Evolutionary conservation across 2,329 filamentous ascomycete genomes (phyloP).

Genomic region (Stagonosporopsis cucurbitacearum): DNA sequence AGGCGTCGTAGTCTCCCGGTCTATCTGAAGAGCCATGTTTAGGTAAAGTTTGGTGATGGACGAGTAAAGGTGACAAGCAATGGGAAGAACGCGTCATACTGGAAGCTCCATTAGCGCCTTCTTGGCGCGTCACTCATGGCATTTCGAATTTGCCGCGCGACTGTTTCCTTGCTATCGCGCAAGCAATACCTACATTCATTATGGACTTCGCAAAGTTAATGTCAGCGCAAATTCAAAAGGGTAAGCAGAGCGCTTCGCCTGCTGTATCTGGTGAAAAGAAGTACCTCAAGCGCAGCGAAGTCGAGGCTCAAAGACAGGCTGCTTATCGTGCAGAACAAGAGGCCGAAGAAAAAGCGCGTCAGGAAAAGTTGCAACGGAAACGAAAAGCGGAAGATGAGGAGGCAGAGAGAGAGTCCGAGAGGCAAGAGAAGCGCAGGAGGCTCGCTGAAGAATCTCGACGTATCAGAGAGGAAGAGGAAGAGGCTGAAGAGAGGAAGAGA

Average conservation of each 20-base stretch:
- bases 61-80: neutral
- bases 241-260: conserved; percentile 61
- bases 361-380: conserved; percentile 75
- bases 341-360: conserved; percentile 72
- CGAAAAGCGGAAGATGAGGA: conserved; percentile 90
- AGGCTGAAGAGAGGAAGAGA: conserved; percentile 73
- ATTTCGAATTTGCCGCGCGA: conserved; percentile 4
- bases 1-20: conserved; percentile 75
- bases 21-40: conserved; percentile 54
- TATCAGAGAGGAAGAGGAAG: conserved; percentile 74
- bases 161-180: neutral
- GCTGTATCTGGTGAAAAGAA: conserved; percentile 59
- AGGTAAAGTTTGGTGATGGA: conserved; percentile 2
- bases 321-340: conserved; percentile 84
- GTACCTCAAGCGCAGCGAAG: conserved; percentile 82
- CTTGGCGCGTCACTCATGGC: conserved; percentile 11
- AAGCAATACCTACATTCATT: conserved; percentile 13
- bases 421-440: conserved; percentile 81
- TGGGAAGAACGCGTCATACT: conserved; percentile 11
- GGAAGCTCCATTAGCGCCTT: conserved; percentile 30
- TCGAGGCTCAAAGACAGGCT: conserved; percentile 81
- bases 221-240: conserved; percentile 88
- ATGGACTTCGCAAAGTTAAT: conserved; percentile 98
- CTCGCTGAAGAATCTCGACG: conserved; percentile 81
- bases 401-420: conserved; percentile 68